Evolutionary conservation across 192 early-diverging fungal genomes (phyloP).

Genomic region (Backusella circina): DNA sequence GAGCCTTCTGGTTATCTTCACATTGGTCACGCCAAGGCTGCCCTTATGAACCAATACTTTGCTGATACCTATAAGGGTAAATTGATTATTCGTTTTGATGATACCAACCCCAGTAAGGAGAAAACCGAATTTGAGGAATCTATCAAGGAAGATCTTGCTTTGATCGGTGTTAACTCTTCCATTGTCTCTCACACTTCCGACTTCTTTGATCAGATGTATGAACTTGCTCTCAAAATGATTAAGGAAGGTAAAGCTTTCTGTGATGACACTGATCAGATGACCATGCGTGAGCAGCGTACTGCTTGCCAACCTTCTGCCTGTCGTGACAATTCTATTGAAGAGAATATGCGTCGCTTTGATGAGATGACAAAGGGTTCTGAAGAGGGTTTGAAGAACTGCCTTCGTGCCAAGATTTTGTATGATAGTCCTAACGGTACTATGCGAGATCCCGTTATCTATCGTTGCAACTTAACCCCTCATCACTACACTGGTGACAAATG

Average conservation of each 20-base stretch:
- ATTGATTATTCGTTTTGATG: slow-evolving; percentile 95
- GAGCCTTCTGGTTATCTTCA: slow-evolving; percentile 98
- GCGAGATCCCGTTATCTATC: slow-evolving; percentile 96
- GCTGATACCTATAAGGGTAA: slow-evolving; percentile 87
- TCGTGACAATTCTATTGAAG: slow-evolving; percentile 84
- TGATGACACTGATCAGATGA: slow-evolving; percentile 83
- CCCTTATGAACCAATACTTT: slow-evolving; percentile 96
- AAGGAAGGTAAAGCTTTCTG: slow-evolving; percentile 88
- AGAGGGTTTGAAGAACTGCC: slow-evolving; percentile 75
- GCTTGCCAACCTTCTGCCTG: slow-evolving; percentile 76
- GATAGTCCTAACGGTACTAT: slow-evolving; percentile 86
- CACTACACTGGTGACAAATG: slow-evolving; percentile 87
- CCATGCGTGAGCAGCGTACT: slow-evolving; percentile 88
- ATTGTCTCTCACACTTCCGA: slow-evolving; percentile 87
- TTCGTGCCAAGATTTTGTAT: slow-evolving; percentile 95
- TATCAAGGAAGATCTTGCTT: slow-evolving; percentile 90
- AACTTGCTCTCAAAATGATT: slow-evolving; percentile 83
- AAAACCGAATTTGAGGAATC: slow-evolving; percentile 92
- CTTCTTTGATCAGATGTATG: slow-evolving; percentile 84
- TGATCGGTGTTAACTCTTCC: slow-evolving; percentile 82
- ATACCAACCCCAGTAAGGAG: slow-evolving; percentile 98
- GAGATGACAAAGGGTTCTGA: slow-evolving; percentile 90
- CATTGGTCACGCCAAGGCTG: slow-evolving; percentile 99
- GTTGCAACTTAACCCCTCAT: slow-evolving; percentile 88
- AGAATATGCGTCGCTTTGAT: slow-evolving; percentile 87